phyloP scores from a whole-genome alignment of 176 grass and related monocot species.

The Sorghum bicolor region Sorghum_bicolor_NCBIv3 NC_012870.2:73659001-73659500 shows the following conservation, averaged over 20 bases:
- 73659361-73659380: neutral
- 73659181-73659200: neutral
- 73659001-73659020: neutral
- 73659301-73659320: neutral
- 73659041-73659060: neutral
- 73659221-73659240: neutral
- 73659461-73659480: neutral
- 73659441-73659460: no score
- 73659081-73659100: neutral
- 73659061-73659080: neutral
- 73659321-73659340: neutral
- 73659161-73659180: neutral
- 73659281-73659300: neutral
- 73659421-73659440: neutral
- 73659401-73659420: neutral
- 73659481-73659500: neutral
- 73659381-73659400: neutral
- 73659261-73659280: neutral
- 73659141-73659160: neutral
- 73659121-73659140: conserved; percentile 1
- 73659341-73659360: neutral
- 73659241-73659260: neutral
- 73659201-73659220: neutral
- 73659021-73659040: conserved; percentile 1
- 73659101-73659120: neutral